phyloP scores from a whole-genome alignment of 345 rosid species.

The Pugionium cornutum region DNA sequence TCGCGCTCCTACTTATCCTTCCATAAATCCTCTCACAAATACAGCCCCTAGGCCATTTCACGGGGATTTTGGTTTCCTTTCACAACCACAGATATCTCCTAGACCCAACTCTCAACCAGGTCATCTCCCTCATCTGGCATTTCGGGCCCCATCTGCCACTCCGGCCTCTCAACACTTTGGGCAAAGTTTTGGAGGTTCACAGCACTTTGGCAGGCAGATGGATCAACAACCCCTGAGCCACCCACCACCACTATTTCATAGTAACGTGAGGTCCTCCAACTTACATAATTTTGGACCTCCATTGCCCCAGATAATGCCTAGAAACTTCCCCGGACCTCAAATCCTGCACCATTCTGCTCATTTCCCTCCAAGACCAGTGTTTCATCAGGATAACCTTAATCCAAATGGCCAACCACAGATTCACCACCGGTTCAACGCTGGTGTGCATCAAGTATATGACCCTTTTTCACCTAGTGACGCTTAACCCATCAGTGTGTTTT shows the following conservation, averaged over 20 bases:
- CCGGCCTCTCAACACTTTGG: conserved; percentile 47
- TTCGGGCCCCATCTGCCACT: conserved; percentile 47
- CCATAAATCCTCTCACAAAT: conserved; percentile 41
- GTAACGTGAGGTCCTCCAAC: conserved; percentile 46
- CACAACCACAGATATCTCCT: conserved; percentile 47
- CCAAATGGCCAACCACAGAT: conserved; percentile 43
- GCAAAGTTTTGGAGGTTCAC: conserved; percentile 52
- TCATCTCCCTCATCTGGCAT: conserved; percentile 42
- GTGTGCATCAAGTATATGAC: conserved; percentile 71
- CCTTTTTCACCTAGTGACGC: conserved; percentile 76
- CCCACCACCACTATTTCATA: conserved; percentile 33
- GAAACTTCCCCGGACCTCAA: conserved; percentile 49
- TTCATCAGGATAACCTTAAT: conserved; percentile 44
- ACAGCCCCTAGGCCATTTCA: conserved; percentile 43
- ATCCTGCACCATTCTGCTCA: conserved; percentile 44
- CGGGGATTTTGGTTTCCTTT: conserved; percentile 65
- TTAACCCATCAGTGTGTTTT: conserved; percentile 5
- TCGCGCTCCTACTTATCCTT: conserved; percentile 45
- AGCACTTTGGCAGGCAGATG: conserved; percentile 47
- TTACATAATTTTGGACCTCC: conserved; percentile 49
- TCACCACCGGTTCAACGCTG: conserved; percentile 43
- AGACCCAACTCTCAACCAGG: conserved; percentile 47
- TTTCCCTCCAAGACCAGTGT: conserved; percentile 58
- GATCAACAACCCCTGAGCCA: conserved; percentile 41
- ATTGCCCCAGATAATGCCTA: conserved; percentile 46